These are phyloP conservation scores for Linum trigynum DNA, from an alignment of 345 rosid species.

Conservation along the genomic window DNA sequence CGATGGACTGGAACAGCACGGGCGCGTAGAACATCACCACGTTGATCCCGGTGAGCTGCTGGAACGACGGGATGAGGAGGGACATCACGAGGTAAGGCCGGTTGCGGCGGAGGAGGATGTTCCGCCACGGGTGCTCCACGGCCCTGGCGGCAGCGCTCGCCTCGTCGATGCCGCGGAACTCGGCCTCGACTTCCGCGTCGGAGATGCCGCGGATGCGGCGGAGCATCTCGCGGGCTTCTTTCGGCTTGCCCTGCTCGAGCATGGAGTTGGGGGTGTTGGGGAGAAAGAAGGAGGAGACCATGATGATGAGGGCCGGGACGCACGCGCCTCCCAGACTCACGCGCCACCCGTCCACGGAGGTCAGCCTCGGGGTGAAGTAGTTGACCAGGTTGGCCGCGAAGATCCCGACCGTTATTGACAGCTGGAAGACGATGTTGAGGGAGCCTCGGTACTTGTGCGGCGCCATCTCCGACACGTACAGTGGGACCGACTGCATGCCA, in stretches of 20 bases:
- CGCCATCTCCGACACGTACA: conserved; percentile 1
- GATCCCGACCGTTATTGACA: not conserved
- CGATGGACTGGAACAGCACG: no score
- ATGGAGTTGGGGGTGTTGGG: not conserved
- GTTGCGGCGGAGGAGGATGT: no score
- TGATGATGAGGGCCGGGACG: not conserved
- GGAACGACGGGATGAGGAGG: no score
- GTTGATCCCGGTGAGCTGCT: no score
- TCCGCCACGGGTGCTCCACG: no score
- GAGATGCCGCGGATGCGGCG: not conserved
- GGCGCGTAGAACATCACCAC: no score
- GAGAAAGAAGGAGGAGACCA: not conserved
- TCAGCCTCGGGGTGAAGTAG: not conserved
- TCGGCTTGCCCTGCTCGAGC: not conserved
- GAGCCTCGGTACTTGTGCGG: not conserved
- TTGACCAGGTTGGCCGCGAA: not conserved
- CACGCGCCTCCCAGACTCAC: not conserved
- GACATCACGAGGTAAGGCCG: no score
- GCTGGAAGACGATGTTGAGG: not conserved
- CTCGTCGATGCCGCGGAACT: not conserved
- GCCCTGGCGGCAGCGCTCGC: no score
- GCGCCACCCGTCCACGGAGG: not conserved
- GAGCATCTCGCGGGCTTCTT: not conserved
- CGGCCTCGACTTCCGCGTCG: not conserved
- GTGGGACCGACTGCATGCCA: not conserved